Conservation (phyloP, 1,284 basidiomycete species). For the Cutaneotrichosporon daszewskae region DNA sequence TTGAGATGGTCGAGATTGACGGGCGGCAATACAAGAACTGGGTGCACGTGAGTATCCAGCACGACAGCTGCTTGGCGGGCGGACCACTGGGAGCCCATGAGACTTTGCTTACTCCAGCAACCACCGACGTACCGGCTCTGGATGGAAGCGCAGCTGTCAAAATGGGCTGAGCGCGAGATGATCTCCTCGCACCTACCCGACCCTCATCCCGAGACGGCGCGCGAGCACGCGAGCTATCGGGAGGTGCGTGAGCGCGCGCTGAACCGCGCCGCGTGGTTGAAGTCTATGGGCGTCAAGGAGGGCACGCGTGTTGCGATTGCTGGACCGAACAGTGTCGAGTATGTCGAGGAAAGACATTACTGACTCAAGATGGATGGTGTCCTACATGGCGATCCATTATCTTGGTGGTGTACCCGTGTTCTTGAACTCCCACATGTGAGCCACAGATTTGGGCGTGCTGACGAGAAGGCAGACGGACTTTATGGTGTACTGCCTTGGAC, state of each 20-base stretch:
- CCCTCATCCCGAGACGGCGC: not conserved
- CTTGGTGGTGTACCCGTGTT: slow-evolving; percentile 1
- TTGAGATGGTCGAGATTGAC: slow-evolving; percentile 24
- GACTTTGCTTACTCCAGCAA: no score
- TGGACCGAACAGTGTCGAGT: not conserved
- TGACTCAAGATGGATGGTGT: not conserved
- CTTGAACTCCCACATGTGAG: slow-evolving; percentile 2
- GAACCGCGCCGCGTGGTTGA: slow-evolving; percentile 1
- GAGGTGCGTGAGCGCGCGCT: not conserved
- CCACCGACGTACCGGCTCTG: slow-evolving; percentile 1
- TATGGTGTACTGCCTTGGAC: slow-evolving; percentile 26
- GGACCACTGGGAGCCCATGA: no score
- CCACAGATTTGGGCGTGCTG: not conserved
- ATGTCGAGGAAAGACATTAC: not conserved
- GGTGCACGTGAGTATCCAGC: slow-evolving; percentile 34
- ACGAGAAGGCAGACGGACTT: slow-evolving; percentile 10
- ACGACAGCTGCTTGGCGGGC: no score
- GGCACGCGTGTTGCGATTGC: slow-evolving; percentile 2
- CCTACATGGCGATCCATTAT: not conserved
- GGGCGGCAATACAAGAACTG: slow-evolving; percentile 27
- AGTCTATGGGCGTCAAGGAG: not conserved
- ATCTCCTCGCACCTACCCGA: not conserved
- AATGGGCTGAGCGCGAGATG: not conserved
- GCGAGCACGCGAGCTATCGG: not conserved
- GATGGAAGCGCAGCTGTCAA: not conserved